phyloP scores from a whole-genome alignment of 164 flowering plant genomes.

The Stephania cephalantha region DNA sequence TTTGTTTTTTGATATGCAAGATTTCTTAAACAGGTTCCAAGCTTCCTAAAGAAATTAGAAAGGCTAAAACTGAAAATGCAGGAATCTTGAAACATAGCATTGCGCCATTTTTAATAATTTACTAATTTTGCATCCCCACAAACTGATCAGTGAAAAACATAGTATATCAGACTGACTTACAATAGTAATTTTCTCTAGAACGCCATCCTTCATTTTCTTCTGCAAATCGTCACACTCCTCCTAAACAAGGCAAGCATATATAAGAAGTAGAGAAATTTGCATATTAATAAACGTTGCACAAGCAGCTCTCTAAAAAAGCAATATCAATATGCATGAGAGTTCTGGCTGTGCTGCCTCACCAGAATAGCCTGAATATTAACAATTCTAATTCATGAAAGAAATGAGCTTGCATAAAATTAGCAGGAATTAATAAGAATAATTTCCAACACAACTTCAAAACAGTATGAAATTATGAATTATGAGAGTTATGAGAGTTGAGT shows the following conservation, averaged over 20 bases:
- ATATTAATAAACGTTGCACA: not conserved
- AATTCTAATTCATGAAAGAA: not conserved
- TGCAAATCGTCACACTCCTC: conserved; percentile 76
- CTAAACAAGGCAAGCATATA: conserved; percentile 30
- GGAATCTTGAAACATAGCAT: too few relatives aligned
- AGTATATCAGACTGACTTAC: conserved; percentile 33
- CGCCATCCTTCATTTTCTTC: conserved; percentile 48
- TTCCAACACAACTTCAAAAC: not conserved
- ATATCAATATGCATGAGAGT: not conserved
- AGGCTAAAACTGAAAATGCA: too few relatives aligned
- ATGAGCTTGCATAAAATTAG: not conserved
- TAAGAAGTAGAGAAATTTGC: not conserved
- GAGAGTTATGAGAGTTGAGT: not conserved
- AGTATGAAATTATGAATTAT: not conserved
- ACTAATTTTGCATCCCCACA: not conserved
- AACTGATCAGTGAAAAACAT: not conserved
- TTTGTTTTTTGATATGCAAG: too few relatives aligned
- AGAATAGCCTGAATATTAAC: not conserved
- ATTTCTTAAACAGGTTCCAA: too few relatives aligned
- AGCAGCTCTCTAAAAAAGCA: not conserved
- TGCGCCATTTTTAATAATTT: too few relatives aligned
- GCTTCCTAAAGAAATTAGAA: too few relatives aligned
- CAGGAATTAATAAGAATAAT: not conserved
- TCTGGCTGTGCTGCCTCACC: not conserved
- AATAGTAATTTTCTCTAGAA: conserved; percentile 50